These are phyloP conservation scores for Micractinium conductrix DNA, from an alignment of 139 green algal species.

Conservation along the genomic window DNA sequence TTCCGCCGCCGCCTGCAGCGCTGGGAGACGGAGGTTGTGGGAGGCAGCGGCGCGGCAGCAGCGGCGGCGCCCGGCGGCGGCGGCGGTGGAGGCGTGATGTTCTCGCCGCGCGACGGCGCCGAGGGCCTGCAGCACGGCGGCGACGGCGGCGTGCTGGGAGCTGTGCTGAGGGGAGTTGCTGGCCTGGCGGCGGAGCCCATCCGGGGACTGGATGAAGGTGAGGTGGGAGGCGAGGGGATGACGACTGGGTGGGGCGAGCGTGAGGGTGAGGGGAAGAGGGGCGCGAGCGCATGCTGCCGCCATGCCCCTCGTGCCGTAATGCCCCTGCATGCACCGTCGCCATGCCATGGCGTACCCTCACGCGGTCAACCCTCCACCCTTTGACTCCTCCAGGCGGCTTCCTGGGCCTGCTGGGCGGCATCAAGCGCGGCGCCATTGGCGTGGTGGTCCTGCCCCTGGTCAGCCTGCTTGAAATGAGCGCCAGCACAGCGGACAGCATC, in stretches of 20 bases:
- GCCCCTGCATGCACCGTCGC: too few relatives aligned
- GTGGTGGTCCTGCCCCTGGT: slow-evolving; percentile 52
- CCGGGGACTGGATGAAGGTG: slow-evolving; percentile 37
- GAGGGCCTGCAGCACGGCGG: slow-evolving; percentile 12
- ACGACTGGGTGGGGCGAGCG: too few relatives aligned
- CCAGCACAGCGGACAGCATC: slow-evolving; percentile 45
- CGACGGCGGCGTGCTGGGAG: slow-evolving; percentile 38
- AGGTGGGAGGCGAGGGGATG: too few relatives aligned
- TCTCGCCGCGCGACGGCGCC: background rate
- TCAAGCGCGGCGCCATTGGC: slow-evolving; percentile 42
- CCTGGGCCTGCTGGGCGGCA: slow-evolving; percentile 41
- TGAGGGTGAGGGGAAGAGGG: too few relatives aligned
- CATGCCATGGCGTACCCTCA: too few relatives aligned
- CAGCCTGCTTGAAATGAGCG: slow-evolving; percentile 48
- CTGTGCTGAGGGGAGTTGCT: slow-evolving; percentile 40
- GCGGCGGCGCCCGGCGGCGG: background rate
- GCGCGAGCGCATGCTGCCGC: too few relatives aligned
- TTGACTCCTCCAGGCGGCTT: slow-evolving; percentile 27
- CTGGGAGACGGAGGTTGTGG: background rate
- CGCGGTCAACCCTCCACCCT: too few relatives aligned
- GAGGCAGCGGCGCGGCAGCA: background rate
- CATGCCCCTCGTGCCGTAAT: too few relatives aligned
- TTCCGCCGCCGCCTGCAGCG: slow-evolving; percentile 27
- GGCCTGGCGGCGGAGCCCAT: slow-evolving; percentile 45
- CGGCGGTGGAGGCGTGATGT: background rate